Base-by-base conservation (phyloP, 208 protist genomes). In the Crithidia bombi region DNA sequence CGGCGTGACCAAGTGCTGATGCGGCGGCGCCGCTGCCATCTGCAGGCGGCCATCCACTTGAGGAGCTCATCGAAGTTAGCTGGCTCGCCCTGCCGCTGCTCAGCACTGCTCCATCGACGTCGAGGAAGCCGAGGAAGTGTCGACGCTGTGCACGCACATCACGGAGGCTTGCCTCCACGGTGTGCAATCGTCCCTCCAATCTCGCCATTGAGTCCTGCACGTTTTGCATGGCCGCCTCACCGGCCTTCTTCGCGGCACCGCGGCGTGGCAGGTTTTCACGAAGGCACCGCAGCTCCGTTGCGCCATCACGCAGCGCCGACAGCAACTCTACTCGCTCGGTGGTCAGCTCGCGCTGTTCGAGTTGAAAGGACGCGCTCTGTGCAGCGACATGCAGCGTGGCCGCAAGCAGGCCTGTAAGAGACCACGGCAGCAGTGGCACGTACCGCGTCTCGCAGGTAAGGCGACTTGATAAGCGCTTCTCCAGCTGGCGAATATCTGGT, bases 401-500 rank as follows among this genome's bases (percentile, higher is more conserved):
- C 21, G 84, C 79, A 47, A 82, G 75, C 30, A 93, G 54, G 4
- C 77, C 69, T 2, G 50, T 62, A 50, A 75, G 65, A 21, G 79
- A 90, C 86, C 89, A 95, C 38, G 82, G 77, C 64, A 92, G 75
- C 44, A 92, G 69, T 50, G 90, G 90, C 54, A 95, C 79, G 57
- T 83, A 92, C 14, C 85, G 82, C 17, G 87, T 86, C 64, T 90
- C 86, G 30, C 85, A 88, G n/a, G 90, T 95, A 23, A 95, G 83
- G 3, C 90, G 76, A 67, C 87, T 93, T 50, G 86, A 92, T 4
- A 95, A 78, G 3, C 90, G 85, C 70, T 95, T 95, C 73, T 95
- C 86, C 62, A 95, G 69, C 43, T 90, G 81, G 1, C 85, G 79
- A 21, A 92, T 78, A 57, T 95, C 90, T 11, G 87, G 85, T 5